Percentiles rank a stretch among this genome's conserved stretches.
Evolutionary conservation across 1,284 basidiomycete genomes (phyloP).

Genomic region (Sanguinoderma infundibulare): DNA sequence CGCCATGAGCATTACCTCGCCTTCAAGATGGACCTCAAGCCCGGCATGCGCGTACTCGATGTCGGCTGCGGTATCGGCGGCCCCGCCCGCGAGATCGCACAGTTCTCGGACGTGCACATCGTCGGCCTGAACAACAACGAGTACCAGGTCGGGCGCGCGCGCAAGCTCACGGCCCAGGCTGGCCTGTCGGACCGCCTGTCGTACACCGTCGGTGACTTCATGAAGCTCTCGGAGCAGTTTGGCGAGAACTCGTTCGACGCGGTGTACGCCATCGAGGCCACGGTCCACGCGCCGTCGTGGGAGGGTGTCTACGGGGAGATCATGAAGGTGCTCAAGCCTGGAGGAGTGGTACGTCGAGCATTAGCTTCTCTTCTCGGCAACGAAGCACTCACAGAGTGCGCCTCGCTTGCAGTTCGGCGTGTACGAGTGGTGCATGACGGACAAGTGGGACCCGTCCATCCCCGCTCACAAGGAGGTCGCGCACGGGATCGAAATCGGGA

Average conservation of each 20-base stretch:
- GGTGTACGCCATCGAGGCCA: constrained; percentile 98
- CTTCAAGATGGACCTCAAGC: constrained; percentile 78
- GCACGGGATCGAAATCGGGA: constrained; percentile 90
- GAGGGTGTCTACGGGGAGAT: constrained; percentile 97
- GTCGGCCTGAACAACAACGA: constrained; percentile 97
- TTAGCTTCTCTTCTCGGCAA: background rate
- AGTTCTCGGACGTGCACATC: constrained; percentile 88
- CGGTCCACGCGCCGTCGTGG: constrained; percentile 94
- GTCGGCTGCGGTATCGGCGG: constrained; percentile 99
- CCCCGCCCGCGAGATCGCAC: constrained; percentile 93
- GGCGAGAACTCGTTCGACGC: constrained; percentile 96
- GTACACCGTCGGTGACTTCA: constrained; percentile 94
- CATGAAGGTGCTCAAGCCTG: constrained; percentile 94
- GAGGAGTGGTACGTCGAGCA: constrained; percentile 82
- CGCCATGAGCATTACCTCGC: constrained; percentile 99
- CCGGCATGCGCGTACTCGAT: constrained; percentile 96
- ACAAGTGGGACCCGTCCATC: constrained; percentile 87
- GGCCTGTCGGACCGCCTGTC: constrained; percentile 81
- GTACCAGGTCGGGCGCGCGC: constrained; percentile 90
- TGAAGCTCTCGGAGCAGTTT: constrained; percentile 93
- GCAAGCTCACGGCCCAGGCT: constrained; percentile 82
- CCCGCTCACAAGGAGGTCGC: constrained; percentile 92
- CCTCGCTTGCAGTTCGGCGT: constrained; percentile 80
- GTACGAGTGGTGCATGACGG: constrained; percentile 99
- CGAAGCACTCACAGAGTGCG: background rate